Conservation (phyloP, 2,329 filamentous ascomycete genomes). For the Arthrobotrys pseudoclavata region DNA sequence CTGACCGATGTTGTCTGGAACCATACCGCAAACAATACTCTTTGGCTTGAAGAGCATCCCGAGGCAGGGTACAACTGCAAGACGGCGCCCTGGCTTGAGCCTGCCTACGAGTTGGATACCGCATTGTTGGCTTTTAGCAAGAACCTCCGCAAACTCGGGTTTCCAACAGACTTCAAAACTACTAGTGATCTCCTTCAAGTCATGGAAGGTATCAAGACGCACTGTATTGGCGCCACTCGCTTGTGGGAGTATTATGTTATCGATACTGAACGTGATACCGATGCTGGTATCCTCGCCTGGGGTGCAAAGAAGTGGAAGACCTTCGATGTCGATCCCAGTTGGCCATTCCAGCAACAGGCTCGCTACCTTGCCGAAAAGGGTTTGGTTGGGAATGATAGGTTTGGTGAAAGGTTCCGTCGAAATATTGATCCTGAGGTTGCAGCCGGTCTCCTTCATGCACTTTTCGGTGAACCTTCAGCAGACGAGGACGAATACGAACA, state of each 20-base stretch:
- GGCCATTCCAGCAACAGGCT: conserved; percentile 70
- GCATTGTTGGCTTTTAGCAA: conserved; percentile 77
- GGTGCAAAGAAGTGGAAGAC: conserved; percentile 72
- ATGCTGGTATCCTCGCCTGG: conserved; percentile 80
- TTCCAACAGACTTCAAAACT: conserved; percentile 80
- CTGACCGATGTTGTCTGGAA: conserved; percentile 98
- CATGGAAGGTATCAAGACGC: conserved; percentile 85
- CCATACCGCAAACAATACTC: conserved; percentile 94
- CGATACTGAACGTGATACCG: conserved; percentile 79
- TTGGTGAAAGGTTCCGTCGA: conserved; percentile 85
- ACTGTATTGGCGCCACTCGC: conserved; percentile 81
- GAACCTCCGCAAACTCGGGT: conserved; percentile 75
- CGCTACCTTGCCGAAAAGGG: conserved; percentile 78
- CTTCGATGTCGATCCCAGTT: conserved; percentile 65
- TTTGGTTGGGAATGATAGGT: conserved; percentile 77
- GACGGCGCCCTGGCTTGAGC: conserved; percentile 83
- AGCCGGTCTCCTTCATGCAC: conserved; percentile 76
- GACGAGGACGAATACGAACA: conserved; percentile 69
- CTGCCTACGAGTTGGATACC: conserved; percentile 75
- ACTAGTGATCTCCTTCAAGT: conserved; percentile 81
- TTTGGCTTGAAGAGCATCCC: conserved; percentile 93
- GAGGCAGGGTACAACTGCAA: conserved; percentile 95
- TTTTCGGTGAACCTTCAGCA: conserved; percentile 77
- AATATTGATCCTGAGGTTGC: conserved; percentile 77
- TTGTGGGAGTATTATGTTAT: conserved; percentile 96